Base-by-base conservation (phyloP, 495 filamentous ascomycete species). In the Mycothermus thermophilus region DNA sequence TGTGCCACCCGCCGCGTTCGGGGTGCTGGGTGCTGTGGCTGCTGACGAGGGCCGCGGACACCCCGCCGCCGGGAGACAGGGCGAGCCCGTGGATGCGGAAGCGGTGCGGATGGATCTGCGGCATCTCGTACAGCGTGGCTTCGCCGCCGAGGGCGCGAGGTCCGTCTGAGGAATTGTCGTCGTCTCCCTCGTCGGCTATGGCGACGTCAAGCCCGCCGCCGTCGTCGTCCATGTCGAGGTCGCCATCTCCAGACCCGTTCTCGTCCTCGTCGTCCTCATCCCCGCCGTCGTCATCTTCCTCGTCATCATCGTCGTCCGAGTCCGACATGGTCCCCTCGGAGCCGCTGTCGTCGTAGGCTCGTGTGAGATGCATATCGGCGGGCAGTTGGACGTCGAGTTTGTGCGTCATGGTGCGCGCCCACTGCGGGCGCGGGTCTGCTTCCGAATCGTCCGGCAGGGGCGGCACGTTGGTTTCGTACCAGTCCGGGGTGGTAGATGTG, bases 11-110 rank as follows among this genome's bases (percentile, higher is more conserved):
- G 30, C 61, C 59, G 6, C 62, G 46, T 9, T 59, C 62, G 0
- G 56, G 51, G 15, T 47, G 52, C 25, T 59, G 44, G 0, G 57
- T 59, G 42, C 48, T 58, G 34, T 67, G 54, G 16, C 43, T 42
- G 26, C 48, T 55, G 9, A 47, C 47, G 13, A 69, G 52, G 8
- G 60, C 57, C 8, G 58, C 62, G 1, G 50, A 52, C 14, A 50
- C 48, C n/a, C 62, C 62, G 29, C 59, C 63, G 18, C 59, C 63
- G 0, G 63, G 57, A 10, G 59, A 61, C 6, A 50, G 32, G 11
- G 62, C 44, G 8, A 67, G 50, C 7, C 63, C 64, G 55, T 63
- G 58, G 4, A 69, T 43, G 21, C 62, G 60, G 23, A 58, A 55
- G 6, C 63, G 60, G 33, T 58, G 55, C 0, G 59, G 54, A 45